Conservation (phyloP, 2,329 filamentous ascomycete genomes). For the Calonectria hongkongensis region DNA sequence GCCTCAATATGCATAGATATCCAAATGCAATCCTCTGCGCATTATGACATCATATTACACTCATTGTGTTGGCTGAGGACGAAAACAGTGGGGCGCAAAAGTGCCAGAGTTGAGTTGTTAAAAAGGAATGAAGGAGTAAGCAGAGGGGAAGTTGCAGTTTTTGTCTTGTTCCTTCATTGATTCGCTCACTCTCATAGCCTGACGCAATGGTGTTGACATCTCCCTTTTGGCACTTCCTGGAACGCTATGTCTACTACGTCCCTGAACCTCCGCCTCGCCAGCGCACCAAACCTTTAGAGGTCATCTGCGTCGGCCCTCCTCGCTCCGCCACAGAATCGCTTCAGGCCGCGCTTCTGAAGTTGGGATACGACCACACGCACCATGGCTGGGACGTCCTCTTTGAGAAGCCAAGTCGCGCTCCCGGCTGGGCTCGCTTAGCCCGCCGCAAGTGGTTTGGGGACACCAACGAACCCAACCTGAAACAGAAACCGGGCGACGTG, state of each 20-base stretch:
- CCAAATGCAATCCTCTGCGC: not conserved
- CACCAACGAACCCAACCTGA: not conserved
- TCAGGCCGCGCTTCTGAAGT: slow-evolving; percentile 55
- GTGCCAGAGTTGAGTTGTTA: not conserved
- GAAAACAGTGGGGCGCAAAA: not conserved
- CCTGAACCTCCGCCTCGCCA: slow-evolving; percentile 43
- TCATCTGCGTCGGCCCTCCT: slow-evolving; percentile 59
- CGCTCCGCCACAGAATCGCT: slow-evolving; percentile 61
- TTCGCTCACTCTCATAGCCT: not conserved
- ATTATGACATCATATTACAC: slow-evolving; percentile 4
- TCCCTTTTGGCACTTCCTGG: slow-evolving; percentile 5
- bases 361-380: slow-evolving; percentile 58
- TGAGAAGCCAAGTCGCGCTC: slow-evolving; percentile 44
- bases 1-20: not conserved
- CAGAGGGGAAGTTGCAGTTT: not conserved
- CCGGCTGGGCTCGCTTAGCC: not conserved
- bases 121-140: not conserved
- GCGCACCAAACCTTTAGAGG: slow-evolving; percentile 59
- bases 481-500: slow-evolving; percentile 34
- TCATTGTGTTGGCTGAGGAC: not conserved
- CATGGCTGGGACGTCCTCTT: slow-evolving; percentile 60
- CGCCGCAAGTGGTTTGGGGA: slow-evolving; percentile 1
- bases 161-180: not conserved
- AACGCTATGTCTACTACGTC: slow-evolving; percentile 34
- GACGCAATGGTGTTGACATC: not conserved